Percentiles rank a stretch among this genome's conserved stretches.
phyloP scores from a whole-genome alignment of 164 flowering plant species.

The Pachysandra terminalis region DNA sequence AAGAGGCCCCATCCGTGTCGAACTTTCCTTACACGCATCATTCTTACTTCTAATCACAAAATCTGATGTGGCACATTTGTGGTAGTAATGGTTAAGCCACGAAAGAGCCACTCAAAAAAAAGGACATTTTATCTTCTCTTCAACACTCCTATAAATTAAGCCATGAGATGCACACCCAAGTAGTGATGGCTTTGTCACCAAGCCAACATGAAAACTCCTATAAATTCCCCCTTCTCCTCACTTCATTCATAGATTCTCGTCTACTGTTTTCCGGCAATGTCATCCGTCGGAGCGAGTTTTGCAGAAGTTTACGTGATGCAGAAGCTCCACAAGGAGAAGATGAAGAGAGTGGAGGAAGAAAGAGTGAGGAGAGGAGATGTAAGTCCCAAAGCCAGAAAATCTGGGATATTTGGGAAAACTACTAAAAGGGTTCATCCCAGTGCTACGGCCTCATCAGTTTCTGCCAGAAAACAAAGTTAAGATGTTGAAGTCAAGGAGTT shows the following conservation, averaged over 20 bases:
- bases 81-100: no score
- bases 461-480: slow-evolving; percentile 4
- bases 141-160: no score
- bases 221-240: background rate
- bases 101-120: no score
- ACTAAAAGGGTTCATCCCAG: slow-evolving; percentile 7
- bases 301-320: slow-evolving; percentile 24
- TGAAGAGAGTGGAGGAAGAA: slow-evolving; percentile 20
- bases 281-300: slow-evolving; percentile 6
- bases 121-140: no score
- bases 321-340: slow-evolving; percentile 24
- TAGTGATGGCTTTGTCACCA: background rate
- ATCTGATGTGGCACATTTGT: no score
- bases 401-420: background rate
- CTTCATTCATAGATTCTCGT: no score
- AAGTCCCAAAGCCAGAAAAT: background rate
- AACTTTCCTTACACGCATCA: no score
- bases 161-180: no score
- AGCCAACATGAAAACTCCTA: slow-evolving; percentile 5
- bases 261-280: slow-evolving; percentile 8
- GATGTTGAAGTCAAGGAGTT: no score
- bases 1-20: no score
- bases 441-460: background rate
- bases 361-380: background rate
- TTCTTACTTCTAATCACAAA: no score